phyloP scores from a whole-genome alignment of 257 asterid genomes.

The Solanum etuberosum region DNA sequence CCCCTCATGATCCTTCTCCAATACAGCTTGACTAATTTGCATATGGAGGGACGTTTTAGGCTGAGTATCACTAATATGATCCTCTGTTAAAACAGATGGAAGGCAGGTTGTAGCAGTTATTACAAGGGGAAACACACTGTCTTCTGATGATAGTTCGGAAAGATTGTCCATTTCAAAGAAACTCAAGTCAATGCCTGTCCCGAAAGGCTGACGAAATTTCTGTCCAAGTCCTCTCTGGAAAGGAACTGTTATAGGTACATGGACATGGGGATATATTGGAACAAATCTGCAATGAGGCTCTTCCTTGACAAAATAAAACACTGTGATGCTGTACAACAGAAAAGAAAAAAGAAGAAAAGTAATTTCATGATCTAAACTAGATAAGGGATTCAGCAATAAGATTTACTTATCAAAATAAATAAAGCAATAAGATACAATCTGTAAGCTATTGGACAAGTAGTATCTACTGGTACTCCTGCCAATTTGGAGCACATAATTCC shows the following conservation, averaged over 20 bases:
- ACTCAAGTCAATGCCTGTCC: constrained; percentile 60
- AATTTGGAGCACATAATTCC: neutral
- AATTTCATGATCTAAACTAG: neutral
- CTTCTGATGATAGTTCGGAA: constrained; percentile 26
- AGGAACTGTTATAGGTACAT: constrained; percentile 40
- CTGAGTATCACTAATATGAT: constrained; percentile 20
- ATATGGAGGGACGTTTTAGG: constrained; percentile 29
- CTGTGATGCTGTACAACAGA: constrained; percentile 50
- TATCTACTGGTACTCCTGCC: neutral
- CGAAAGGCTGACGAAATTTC: constrained; percentile 62
- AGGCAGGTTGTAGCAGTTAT: constrained; percentile 47
- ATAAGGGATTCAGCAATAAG: neutral
- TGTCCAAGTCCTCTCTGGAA: constrained; percentile 65
- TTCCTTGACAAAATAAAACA: constrained; percentile 64
- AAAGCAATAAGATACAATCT: neutral
- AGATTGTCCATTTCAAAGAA: constrained; percentile 35
- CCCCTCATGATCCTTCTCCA: constrained; percentile 33
- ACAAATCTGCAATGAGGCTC: constrained; percentile 30
- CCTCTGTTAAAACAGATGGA: constrained; percentile 18
- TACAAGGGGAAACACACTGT: constrained; percentile 50
- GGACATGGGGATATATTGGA: constrained; percentile 14
- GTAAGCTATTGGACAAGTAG: neutral
- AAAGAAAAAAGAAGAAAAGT: constrained; percentile 9
- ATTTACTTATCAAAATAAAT: neutral
- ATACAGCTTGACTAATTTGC: constrained; percentile 53